Percentiles rank a stretch among this genome's conserved stretches.
Evolutionary conservation across 2,329 filamentous ascomycete genomes (phyloP).

Genomic region (Scytalidium sp.): DNA sequence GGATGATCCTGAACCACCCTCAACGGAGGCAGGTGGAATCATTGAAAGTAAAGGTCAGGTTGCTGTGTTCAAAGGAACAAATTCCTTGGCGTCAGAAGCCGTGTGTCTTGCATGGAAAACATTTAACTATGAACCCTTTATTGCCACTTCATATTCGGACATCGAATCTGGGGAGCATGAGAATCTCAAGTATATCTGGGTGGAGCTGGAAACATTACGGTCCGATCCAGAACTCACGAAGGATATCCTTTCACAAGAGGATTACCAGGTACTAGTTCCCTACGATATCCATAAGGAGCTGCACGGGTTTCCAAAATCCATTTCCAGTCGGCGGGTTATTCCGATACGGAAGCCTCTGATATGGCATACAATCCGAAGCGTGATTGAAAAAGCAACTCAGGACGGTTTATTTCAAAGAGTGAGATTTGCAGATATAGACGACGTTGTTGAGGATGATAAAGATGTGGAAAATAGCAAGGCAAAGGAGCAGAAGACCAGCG

Average conservation of each 20-base stretch:
- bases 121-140: slow-evolving; percentile 18
- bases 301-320: slow-evolving; percentile 15
- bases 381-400: slow-evolving; percentile 14
- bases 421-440: slow-evolving; percentile 17
- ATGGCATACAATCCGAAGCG: slow-evolving; percentile 24
- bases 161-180: slow-evolving; percentile 9
- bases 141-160: slow-evolving; percentile 13
- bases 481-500: not conserved
- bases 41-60: not conserved
- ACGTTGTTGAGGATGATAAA: not conserved
- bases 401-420: slow-evolving; percentile 23
- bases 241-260: slow-evolving; percentile 14
- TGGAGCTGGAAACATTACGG: slow-evolving; percentile 18
- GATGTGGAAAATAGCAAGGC: not conserved
- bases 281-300: slow-evolving; percentile 21
- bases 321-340: slow-evolving; percentile 19
- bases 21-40: not conserved
- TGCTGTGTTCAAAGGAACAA: slow-evolving; percentile 14
- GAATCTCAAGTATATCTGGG: slow-evolving; percentile 25
- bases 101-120: slow-evolving; percentile 21
- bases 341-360: slow-evolving; percentile 24
- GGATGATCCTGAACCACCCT: not conserved
- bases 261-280: slow-evolving; percentile 23
- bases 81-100: slow-evolving; percentile 17
- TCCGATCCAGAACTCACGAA: slow-evolving; percentile 14